Evolutionary conservation across 2,329 filamentous ascomycete genomes (phyloP).

Genomic region (Nemania sp.): DNA sequence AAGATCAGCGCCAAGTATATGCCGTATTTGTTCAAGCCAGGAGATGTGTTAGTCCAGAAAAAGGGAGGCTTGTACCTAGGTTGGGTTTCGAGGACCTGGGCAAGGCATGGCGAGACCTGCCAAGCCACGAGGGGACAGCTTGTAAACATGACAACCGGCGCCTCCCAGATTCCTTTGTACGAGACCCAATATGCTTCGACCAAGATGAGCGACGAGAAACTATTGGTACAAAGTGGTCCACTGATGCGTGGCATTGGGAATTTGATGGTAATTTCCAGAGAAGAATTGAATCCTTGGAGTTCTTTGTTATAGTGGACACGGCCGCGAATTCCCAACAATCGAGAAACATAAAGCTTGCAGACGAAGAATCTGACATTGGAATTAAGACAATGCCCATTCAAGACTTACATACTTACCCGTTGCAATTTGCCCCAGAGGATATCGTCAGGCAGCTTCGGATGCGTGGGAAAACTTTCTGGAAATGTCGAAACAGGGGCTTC

Average conservation of each 20-base stretch:
- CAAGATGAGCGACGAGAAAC: too few species aligned
- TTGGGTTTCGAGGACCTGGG: background rate
- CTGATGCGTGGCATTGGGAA: background rate
- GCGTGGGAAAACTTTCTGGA: conserved; percentile 7
- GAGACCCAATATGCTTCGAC: too few species aligned
- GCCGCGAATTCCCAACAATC: too few species aligned
- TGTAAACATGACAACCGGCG: too few species aligned
- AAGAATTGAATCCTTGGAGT: background rate
- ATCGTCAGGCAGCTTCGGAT: background rate
- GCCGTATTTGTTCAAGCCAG: conserved; percentile 8
- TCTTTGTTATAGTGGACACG: too few species aligned
- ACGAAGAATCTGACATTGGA: background rate
- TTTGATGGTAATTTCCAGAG: background rate
- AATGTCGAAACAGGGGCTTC: background rate
- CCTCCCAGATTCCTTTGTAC: too few species aligned
- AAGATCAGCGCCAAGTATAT: background rate
- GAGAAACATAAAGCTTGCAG: background rate
- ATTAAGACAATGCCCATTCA: background rate
- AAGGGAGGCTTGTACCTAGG: too few species aligned
- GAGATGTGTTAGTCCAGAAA: background rate
- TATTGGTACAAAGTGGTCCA: background rate
- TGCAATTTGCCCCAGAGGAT: background rate
- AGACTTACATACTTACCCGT: background rate
- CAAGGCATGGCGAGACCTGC: background rate
- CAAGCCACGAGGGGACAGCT: background rate